phyloP scores from a whole-genome alignment of 2,329 filamentous ascomycete species.

The Aureobasidium uvarum region DNA sequence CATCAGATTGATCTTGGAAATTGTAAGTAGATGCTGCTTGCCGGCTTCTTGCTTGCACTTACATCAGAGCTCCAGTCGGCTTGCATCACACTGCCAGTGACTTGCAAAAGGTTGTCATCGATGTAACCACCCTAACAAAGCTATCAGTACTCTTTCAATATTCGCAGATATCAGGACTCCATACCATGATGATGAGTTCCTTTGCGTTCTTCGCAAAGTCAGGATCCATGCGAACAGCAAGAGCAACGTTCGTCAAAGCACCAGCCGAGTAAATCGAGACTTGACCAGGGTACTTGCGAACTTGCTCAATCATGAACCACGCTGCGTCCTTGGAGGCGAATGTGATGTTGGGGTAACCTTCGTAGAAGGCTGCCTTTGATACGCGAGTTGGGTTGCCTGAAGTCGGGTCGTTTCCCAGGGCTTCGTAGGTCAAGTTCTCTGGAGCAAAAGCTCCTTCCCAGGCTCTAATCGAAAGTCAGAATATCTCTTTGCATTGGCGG shows the following conservation, averaged over 20 bases:
- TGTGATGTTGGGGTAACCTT: constrained; percentile 50
- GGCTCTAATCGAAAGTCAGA: constrained; percentile 29
- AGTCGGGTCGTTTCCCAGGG: constrained; percentile 47
- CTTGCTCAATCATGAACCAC: constrained; percentile 48
- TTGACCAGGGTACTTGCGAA: constrained; percentile 52
- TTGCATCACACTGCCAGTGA: constrained; percentile 31
- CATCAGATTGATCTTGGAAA: constrained; percentile 51
- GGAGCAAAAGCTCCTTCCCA: constrained; percentile 50
- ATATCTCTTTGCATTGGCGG: neutral
- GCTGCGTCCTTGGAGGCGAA: constrained; percentile 44
- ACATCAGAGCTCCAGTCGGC: constrained; percentile 26
- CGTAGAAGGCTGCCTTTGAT: constrained; percentile 44
- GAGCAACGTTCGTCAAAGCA: constrained; percentile 51
- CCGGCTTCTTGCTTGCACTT: constrained; percentile 28
- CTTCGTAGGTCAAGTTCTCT: constrained; percentile 47
- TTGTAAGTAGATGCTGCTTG: constrained; percentile 29
- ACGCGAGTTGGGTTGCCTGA: constrained; percentile 47
- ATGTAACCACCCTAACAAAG: constrained; percentile 46
- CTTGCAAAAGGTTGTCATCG: constrained; percentile 41
- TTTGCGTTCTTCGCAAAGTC: constrained; percentile 49
- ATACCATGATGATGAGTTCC: constrained; percentile 49
- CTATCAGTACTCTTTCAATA: neutral
- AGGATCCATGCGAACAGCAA: constrained; percentile 49
- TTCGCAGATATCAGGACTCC: neutral
- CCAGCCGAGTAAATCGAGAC: constrained; percentile 51